Evolutionary conservation across 345 rosid genomes (phyloP).

Genomic region (Moricandia moricandioides): DNA sequence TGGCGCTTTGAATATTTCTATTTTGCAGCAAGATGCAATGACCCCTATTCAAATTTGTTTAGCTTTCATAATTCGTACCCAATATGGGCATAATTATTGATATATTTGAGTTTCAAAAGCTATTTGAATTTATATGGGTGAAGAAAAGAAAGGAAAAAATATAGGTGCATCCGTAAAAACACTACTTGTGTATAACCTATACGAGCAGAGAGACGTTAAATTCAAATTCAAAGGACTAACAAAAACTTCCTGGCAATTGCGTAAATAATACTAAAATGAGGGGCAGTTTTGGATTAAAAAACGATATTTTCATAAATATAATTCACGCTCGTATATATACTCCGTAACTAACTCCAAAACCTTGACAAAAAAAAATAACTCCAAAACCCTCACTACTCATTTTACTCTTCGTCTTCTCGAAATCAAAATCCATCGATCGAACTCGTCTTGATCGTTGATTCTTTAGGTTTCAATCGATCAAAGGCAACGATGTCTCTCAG

Average conservation of each 20-base stretch:
- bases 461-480: constrained; percentile 8
- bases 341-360: constrained; percentile 3
- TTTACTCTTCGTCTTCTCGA: not conserved
- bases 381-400: not conserved
- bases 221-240: constrained; percentile 25
- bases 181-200: constrained; percentile 14
- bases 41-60: not conserved
- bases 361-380: too few relatives aligned
- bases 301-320: not conserved
- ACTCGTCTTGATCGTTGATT: not conserved
- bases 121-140: not conserved
- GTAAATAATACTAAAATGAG: not conserved
- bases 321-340: constrained; percentile 6
- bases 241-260: not conserved
- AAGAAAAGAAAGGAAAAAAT: constrained; percentile 4
- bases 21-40: too few relatives aligned
- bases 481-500: constrained; percentile 58
- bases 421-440: constrained; percentile 1
- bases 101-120: constrained; percentile 5
- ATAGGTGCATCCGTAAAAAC: not conserved
- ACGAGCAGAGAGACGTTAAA: constrained; percentile 30
- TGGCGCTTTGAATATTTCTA: too few relatives aligned
- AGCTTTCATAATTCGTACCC: not conserved
- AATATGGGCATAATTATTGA: not conserved
- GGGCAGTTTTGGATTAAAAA: constrained; percentile 4